These are phyloP conservation scores for Aspergillus heteromorphus DNA, from an alignment of 495 filamentous ascomycete genomes.

Conservation along the genomic window DNA sequence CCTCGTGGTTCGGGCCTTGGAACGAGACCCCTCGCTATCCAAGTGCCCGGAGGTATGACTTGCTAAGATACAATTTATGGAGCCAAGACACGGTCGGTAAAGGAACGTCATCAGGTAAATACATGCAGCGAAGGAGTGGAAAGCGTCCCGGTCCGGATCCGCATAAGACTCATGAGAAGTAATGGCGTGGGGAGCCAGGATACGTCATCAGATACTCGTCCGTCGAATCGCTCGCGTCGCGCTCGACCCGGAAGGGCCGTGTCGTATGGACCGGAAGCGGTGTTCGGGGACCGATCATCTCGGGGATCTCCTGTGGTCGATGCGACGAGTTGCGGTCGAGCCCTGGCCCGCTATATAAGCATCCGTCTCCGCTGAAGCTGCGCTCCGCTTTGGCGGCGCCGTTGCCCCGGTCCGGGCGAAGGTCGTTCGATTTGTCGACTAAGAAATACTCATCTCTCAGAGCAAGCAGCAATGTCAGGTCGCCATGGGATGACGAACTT, in stretches of 20 bases:
- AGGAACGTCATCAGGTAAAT: background rate
- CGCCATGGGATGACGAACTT: conserved; percentile 22
- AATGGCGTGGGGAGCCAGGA: conserved; percentile 12
- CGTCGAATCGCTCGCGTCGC: conserved; percentile 15
- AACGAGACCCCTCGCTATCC: background rate
- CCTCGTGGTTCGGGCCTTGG: background rate
- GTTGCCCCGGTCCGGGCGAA: conserved; percentile 23
- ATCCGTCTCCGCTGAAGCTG: conserved; percentile 15
- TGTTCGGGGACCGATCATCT: conserved; percentile 14
- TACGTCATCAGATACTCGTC: conserved; percentile 18
- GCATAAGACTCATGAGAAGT: conserved; percentile 9
- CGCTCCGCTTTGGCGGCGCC: conserved; percentile 21
- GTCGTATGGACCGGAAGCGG: conserved; percentile 1
- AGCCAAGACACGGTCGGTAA: background rate
- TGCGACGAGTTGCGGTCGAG: conserved; percentile 16
- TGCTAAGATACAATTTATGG: background rate
- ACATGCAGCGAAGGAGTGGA: conserved; percentile 3
- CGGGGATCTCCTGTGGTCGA: conserved; percentile 17
- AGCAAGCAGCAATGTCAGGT: conserved; percentile 20
- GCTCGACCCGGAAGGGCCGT: conserved; percentile 6
- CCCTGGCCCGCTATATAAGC: conserved; percentile 18
- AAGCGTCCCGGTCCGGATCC: background rate
- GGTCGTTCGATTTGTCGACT: conserved; percentile 26
- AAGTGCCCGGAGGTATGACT: background rate
- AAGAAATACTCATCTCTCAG: conserved; percentile 28